Conservation (phyloP, 768 basidiomycete genomes). For the Multifurca ochricompacta region DNA sequence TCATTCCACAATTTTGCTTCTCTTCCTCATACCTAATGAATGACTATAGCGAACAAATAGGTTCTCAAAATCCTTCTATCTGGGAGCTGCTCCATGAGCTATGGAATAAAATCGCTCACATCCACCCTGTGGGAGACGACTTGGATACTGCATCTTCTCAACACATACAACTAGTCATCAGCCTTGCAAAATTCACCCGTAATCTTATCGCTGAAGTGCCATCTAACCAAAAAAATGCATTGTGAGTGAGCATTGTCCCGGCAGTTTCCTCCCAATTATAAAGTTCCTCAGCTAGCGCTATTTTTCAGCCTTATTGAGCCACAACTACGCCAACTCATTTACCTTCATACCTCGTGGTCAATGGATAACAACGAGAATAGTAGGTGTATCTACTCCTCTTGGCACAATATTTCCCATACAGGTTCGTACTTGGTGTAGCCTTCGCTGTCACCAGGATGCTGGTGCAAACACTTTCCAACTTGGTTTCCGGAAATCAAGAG, state of each 20-base stretch:
- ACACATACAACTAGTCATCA: conserved; percentile 25
- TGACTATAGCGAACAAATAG: conserved; percentile 9
- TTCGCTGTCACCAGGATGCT: conserved; percentile 56
- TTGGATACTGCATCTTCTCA: conserved; percentile 35
- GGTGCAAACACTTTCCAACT: conserved; percentile 75
- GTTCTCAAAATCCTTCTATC: conserved; percentile 12
- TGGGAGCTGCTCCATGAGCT: conserved; percentile 24
- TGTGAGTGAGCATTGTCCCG: conserved; percentile 42
- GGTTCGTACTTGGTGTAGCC: conserved; percentile 36
- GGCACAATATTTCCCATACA: not conserved
- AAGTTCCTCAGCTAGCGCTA: not conserved
- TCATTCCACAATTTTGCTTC: not conserved
- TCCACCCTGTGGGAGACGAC: conserved; percentile 30
- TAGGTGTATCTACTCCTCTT: not conserved
- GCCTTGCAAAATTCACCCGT: conserved; percentile 67
- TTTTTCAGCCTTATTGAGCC: conserved; percentile 58
- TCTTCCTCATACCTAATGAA: not conserved
- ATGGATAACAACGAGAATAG: conserved; percentile 52
- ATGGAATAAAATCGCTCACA: conserved; percentile 37
- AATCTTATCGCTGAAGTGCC: conserved; percentile 75
- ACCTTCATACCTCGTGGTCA: conserved; percentile 69
- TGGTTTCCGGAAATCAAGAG: conserved; percentile 64
- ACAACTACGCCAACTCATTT: conserved; percentile 56
- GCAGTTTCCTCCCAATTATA: not conserved
- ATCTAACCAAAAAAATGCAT: conserved; percentile 62